A percentile compares a stretch with the other conserved stretches of the same genome.
phyloP scores from a whole-genome alignment of 805 yeast genomes.

The Wickerhamiella shivajii region DNA sequence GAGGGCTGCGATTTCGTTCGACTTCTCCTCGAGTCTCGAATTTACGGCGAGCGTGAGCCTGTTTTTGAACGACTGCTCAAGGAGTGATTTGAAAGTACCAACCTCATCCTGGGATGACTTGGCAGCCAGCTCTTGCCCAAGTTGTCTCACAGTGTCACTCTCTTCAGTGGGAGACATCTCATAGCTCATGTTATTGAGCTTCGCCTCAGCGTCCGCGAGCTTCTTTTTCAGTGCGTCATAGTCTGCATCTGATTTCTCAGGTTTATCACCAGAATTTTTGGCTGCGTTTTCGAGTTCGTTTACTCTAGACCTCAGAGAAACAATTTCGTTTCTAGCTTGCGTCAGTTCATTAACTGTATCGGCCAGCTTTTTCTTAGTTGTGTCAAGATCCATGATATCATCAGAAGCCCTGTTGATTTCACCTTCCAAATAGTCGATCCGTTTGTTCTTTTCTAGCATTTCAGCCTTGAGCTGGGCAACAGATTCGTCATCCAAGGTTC shows the following conservation, averaged over 20 bases:
- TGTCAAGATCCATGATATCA: constrained; percentile 17
- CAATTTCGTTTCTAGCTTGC: constrained; percentile 11
- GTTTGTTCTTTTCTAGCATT: constrained; percentile 15
- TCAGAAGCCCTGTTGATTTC: constrained; percentile 20
- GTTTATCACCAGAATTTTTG: too few species aligned
- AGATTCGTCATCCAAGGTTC: too few species aligned
- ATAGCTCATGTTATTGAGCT: background rate
- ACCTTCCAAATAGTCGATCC: constrained; percentile 23
- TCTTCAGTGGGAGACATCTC: too few species aligned
- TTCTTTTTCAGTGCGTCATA: constrained; percentile 23
- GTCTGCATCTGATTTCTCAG: constrained; percentile 32
- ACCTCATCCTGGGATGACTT: too few species aligned
- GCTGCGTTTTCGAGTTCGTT: constrained; percentile 3
- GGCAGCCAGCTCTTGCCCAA: too few species aligned
- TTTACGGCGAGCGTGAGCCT: too few species aligned
- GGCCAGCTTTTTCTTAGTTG: background rate
- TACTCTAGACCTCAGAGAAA: constrained; percentile 7
- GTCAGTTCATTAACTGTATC: background rate
- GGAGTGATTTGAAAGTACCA: too few species aligned
- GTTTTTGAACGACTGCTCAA: too few species aligned
- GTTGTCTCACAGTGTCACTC: too few species aligned
- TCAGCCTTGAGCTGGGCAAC: constrained; percentile 13
- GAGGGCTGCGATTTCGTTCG: constrained; percentile 5
- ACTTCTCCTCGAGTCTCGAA: constrained; percentile 9
- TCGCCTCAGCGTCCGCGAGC: constrained; percentile 1